A percentile compares a stretch with the other conserved stretches of the same genome.
Evolutionary conservation across 805 yeast species (phyloP).

Genomic region (Candida verbasci): DNA sequence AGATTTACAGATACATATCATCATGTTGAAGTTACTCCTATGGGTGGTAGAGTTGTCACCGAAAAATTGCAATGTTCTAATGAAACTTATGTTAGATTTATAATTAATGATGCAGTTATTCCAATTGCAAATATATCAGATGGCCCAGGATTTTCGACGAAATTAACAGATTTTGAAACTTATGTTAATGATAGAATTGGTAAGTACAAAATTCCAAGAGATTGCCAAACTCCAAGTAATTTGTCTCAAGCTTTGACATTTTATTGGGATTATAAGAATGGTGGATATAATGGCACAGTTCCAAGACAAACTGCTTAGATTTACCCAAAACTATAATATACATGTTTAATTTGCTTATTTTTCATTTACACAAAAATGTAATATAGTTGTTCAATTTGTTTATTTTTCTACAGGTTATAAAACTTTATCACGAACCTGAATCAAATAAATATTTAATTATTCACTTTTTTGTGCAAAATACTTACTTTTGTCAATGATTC

Average conservation of each 20-base stretch:
- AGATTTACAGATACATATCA: constrained; percentile 46
- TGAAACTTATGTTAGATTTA: constrained; percentile 30
- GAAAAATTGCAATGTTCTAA: constrained; percentile 32
- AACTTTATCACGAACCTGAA: too few relatives aligned
- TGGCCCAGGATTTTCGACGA: constrained; percentile 43
- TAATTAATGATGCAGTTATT: constrained; percentile 37
- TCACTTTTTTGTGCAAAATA: too few relatives aligned
- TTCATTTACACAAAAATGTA: too few relatives aligned
- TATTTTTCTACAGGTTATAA: too few relatives aligned
- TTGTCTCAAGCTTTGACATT: constrained; percentile 29
- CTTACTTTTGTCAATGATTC: too few relatives aligned
- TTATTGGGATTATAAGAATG: constrained; percentile 36
- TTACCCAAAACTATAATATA: too few relatives aligned
- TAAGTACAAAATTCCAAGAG: constrained; percentile 20
- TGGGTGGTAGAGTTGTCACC: constrained; percentile 36
- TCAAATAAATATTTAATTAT: too few relatives aligned
- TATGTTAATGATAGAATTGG: constrained; percentile 26
- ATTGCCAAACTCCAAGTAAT: constrained; percentile 22
- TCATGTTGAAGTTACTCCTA: constrained; percentile 35
- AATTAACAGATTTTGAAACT: constrained; percentile 30
- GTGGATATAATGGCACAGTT: constrained; percentile 9
- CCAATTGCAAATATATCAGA: constrained; percentile 29
- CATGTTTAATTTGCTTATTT: too few relatives aligned
- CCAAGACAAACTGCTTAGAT: constrained; percentile 5
- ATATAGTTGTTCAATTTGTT: too few relatives aligned